These are phyloP conservation scores for Metschnikowia aberdeeniae DNA, from an alignment of 805 yeast species.

Conservation along the genomic window DNA sequence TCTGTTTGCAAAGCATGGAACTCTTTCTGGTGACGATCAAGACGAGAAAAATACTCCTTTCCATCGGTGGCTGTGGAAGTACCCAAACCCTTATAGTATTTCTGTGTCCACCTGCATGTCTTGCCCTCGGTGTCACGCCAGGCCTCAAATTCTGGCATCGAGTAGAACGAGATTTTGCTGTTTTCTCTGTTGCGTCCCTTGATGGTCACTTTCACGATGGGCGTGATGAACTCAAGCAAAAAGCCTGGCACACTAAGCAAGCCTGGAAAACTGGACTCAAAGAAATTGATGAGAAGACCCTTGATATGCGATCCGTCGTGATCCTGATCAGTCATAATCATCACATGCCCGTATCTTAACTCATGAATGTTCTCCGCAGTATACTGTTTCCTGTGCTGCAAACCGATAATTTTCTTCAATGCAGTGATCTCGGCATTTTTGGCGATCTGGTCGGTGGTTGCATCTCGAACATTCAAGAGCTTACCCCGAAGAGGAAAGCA, in stretches of 20 bases:
- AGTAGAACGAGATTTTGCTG: constrained; percentile 70
- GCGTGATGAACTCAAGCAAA: constrained; percentile 89
- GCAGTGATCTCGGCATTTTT: constrained; percentile 95
- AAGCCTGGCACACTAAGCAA: constrained; percentile 87
- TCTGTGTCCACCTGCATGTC: constrained; percentile 77
- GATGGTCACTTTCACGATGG: constrained; percentile 87
- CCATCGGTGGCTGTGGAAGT: constrained; percentile 82
- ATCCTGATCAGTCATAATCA: constrained; percentile 99
- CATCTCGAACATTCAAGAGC: constrained; percentile 91
- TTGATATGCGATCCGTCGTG: constrained; percentile 98
- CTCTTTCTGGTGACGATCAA: constrained; percentile 80
- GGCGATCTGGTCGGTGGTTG: constrained; percentile 89
- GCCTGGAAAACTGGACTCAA: constrained; percentile 94
- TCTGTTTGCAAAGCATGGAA: constrained; percentile 78
- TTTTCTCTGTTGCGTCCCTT: constrained; percentile 45
- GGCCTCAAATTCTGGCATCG: constrained; percentile 90
- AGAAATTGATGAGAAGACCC: constrained; percentile 88
- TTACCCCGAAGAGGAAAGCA: constrained; percentile 96
- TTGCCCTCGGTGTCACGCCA: constrained; percentile 88
- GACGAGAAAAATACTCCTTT: constrained; percentile 79
- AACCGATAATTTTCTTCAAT: constrained; percentile 89
- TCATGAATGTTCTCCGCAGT: constrained; percentile 56
- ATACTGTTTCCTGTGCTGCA: constrained; percentile 87
- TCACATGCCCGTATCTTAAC: constrained; percentile 89
- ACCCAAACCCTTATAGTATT: constrained; percentile 98